Conservation (phyloP, 176 grass and related monocot genomes). For the Alloteropsis semialata region DNA sequence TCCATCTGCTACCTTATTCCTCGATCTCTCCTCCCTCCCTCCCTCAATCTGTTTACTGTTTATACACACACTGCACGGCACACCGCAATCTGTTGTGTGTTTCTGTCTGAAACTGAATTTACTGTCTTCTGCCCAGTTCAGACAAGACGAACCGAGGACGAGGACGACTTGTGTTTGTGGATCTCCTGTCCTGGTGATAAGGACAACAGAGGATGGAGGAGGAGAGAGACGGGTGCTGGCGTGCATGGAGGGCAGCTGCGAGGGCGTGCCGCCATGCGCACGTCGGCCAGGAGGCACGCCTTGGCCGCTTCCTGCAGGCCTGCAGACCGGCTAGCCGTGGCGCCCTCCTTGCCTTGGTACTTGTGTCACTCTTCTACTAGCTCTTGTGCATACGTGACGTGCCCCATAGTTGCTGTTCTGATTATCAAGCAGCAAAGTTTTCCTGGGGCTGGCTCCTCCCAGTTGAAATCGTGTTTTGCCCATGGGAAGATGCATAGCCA, state of each 20-base stretch:
- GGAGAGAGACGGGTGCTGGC: background rate
- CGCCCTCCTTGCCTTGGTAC: constrained; percentile 6
- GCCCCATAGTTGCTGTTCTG: too few relatives aligned
- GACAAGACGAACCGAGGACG: background rate
- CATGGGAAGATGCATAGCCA: too few relatives aligned
- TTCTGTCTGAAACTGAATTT: background rate
- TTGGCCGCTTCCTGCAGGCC: background rate
- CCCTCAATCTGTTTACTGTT: too few relatives aligned
- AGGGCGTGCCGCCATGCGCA: constrained; percentile 4
- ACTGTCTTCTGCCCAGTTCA: background rate
- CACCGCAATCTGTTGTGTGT: background rate
- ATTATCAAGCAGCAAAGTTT: too few relatives aligned
- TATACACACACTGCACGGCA: background rate
- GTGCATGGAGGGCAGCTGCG: constrained; percentile 39
- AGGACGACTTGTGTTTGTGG: background rate
- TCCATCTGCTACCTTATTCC: constrained; percentile 45
- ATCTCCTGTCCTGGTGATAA: background rate
- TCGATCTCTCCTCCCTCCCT: too few relatives aligned
- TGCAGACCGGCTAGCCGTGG: background rate
- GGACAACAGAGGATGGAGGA: background rate
- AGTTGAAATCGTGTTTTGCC: too few relatives aligned
- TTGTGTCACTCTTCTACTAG: background rate
- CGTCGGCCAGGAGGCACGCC: constrained; percentile 11
- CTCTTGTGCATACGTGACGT: too few relatives aligned
- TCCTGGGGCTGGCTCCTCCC: too few relatives aligned